A percentile compares a stretch with the other conserved stretches of the same genome.
Conservation (phyloP, 2,329 filamentous ascomycete species). For the Scedosporium dehoogii region DNA sequence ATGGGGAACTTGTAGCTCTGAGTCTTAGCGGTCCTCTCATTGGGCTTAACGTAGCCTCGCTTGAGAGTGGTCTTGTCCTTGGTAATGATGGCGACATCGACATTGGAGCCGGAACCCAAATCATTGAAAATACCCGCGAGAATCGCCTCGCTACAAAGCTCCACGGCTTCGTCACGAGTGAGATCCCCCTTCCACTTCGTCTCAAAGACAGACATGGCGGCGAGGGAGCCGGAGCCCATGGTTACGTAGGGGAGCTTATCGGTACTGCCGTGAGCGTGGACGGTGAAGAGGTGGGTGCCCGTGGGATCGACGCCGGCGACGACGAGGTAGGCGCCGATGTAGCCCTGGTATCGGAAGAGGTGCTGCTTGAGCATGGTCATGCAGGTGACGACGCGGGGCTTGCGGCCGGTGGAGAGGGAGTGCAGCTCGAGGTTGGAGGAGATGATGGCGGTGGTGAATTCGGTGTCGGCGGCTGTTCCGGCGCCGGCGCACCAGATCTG, state of each 20-base stretch:
- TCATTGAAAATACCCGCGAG: constrained; percentile 98
- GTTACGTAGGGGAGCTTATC: constrained; percentile 99
- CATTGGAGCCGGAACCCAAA: constrained; percentile 90
- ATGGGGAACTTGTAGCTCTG: constrained; percentile 84
- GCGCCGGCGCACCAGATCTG: constrained; percentile 99
- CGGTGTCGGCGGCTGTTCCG: constrained; percentile 94
- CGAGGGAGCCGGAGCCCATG: constrained; percentile 88
- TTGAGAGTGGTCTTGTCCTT: constrained; percentile 88
- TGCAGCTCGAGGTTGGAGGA: constrained; percentile 98
- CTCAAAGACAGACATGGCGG: constrained; percentile 97
- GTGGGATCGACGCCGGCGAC: constrained; percentile 95
- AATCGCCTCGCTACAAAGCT: constrained; percentile 77
- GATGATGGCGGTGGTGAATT: constrained; percentile 98
- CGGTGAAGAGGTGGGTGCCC: constrained; percentile 89
- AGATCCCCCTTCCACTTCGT: constrained; percentile 81
- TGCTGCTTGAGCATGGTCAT: constrained; percentile 99
- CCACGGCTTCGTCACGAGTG: constrained; percentile 70
- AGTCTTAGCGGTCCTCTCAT: constrained; percentile 82
- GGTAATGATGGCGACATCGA: constrained; percentile 93
- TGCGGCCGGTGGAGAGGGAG: constrained; percentile 88
- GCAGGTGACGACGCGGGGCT: constrained; percentile 94
- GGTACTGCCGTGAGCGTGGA: constrained; percentile 95
- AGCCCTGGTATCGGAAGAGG: constrained; percentile 94
- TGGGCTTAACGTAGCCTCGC: constrained; percentile 88
- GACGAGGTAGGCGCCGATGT: constrained; percentile 96